Conservation (phyloP, 257 asterid species). For the Cordia subcordata region DNA sequence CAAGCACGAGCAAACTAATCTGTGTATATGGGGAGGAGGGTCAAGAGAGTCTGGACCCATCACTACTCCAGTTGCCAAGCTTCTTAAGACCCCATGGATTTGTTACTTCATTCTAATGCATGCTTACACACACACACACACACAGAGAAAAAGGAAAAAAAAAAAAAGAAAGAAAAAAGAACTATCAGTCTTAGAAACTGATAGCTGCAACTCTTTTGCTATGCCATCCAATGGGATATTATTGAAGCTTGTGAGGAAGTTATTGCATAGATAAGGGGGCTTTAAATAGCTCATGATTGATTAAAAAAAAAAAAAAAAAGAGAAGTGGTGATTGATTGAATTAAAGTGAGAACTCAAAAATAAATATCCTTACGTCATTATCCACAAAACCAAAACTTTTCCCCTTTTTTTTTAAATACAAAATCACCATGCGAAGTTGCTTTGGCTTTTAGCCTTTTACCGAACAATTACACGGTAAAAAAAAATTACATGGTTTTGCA, state of each 20-base stretch:
- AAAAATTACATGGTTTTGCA: too few species aligned
- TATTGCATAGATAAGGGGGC: slow-evolving; percentile 10
- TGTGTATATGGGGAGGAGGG: too few species aligned
- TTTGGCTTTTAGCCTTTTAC: too few species aligned
- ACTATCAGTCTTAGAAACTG: slow-evolving; percentile 13
- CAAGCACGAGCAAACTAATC: slow-evolving; percentile 23
- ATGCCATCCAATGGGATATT: slow-evolving; percentile 4
- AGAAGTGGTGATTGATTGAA: too few species aligned
- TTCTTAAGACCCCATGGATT: slow-evolving; percentile 29
- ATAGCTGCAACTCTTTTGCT: background rate
- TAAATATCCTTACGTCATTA: slow-evolving; percentile 29
- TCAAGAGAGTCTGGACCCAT: background rate
- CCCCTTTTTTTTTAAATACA: slow-evolving; percentile 13
- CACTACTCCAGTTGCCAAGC: slow-evolving; percentile 22
- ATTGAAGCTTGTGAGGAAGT: slow-evolving; percentile 20
- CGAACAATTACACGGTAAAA: too few species aligned
- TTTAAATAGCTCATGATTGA: slow-evolving; percentile 25
- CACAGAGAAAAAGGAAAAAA: too few species aligned
- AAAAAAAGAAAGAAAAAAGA: too few species aligned
- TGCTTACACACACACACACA: too few species aligned
- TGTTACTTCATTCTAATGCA: slow-evolving; percentile 33
- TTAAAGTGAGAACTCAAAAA: slow-evolving; percentile 9
- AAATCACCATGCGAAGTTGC: slow-evolving; percentile 27
- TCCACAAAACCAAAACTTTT: slow-evolving; percentile 20
- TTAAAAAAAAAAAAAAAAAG: too few species aligned